Evolutionary conservation across 306 rosid genomes (phyloP), one percentile per base, ranked within the genome.

Genomic region (Cyamopsis tetragonoloba): DNA sequence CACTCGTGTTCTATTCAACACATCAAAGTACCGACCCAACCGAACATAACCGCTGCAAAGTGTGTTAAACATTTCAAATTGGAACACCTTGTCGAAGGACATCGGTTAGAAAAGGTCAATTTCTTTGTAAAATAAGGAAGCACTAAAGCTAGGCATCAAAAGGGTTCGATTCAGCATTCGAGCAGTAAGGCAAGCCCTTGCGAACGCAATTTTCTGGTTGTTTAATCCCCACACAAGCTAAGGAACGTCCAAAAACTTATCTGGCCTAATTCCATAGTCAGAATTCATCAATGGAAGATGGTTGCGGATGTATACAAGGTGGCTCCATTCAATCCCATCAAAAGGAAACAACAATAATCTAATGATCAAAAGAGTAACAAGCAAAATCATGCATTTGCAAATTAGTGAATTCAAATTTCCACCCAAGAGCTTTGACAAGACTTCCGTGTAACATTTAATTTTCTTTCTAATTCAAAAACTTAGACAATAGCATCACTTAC

Each of bases 171-270:
- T 92, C 61, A 92, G 73, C 85, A 89, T 70, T 82, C 85, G 86
- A 7, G 98, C 98, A 14, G 98, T 89, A 15, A 89, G 79, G 61
- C 89, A 92, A 72, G 93, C 89, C 66, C 96, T 89, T 6, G 96
- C 96, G 65, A 92, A 87, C 26, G 98, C 96, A 42, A 92, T 89
- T 66, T 92, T 92, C 77, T 92, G 98, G 65, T 92, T 92, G 83
- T 92, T 92, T 37, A 92, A 59, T 24, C 98, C 98, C 96, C 98
- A 89, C 6, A 89, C 87, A 35, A 93, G 86, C 64, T 93, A 97
- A 50, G 98, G 98, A 74, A 81, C 88, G 64, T 55, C 90, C 75
- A 93, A 75, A 74, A 87, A 89, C 79, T 84, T 93, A 26, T 86
- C 88, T 4, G 67, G 76, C 18, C 86, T 56, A 39, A 81, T 76